Evolutionary conservation across 257 asterid genomes (phyloP), one percentile per base, ranked within the genome.

Genomic region (Leptodermis oblonga): DNA sequence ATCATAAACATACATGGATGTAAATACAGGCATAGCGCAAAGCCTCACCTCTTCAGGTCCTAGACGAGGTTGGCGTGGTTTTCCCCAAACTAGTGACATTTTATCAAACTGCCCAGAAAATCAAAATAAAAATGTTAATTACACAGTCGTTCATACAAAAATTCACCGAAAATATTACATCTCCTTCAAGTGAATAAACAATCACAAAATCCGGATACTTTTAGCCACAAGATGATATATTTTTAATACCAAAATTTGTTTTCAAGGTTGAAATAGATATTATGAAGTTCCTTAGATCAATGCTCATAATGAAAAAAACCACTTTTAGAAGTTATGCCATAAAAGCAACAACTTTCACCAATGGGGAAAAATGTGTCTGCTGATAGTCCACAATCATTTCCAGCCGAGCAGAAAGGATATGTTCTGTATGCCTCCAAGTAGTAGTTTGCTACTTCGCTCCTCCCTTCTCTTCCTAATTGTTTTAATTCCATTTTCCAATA

Each of bases 31-130:
- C 23, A 8, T 5, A 65, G 62, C 7, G 58, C 17, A 34, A 67
- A 62, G 70, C 23, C 72, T 65, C 85, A 91, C 99, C 96, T 91
- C 98, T 76, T 89, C 87, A 67, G 78, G 74, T 70, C 90, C 87
- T 75, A 94, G 62, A 22, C 95, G 96, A 62, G 96, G 82, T 84
- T 91, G 99, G 5, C 98, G 97, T 68, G 99, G 99, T 73, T 92
- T 94, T 75, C 99, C 99, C 99, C 98, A 94, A 69, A 86, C 93
- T 48, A 89, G 87, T 30, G 97, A 84, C 76, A 86, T 67, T 78
- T 80, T 89, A 53, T 94, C 94, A 54, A 87, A 75, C 99, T 94
- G 95, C 74, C 64, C 77, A 69, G 59, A 67, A 69, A 74, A 13
- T 12, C 4, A 68, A 42, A 4, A 26, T 2, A 48, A 13, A 66